Evolutionary conservation across 2,329 filamentous ascomycete genomes (phyloP).

Genomic region (Zasmidium citrigriseum): DNA sequence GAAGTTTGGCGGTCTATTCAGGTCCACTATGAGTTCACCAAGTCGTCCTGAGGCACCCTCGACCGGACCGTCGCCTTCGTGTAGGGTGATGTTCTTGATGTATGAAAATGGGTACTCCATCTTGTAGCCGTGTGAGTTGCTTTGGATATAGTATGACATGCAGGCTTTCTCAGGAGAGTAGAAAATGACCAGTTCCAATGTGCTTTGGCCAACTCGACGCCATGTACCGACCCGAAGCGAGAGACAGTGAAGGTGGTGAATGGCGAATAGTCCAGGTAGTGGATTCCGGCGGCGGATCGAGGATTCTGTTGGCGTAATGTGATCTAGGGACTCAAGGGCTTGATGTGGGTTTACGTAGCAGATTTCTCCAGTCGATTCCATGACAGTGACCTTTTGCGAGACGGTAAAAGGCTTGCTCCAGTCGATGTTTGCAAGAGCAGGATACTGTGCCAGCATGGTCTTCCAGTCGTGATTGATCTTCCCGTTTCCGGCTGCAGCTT

Average conservation of each 20-base stretch:
- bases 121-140: constrained; percentile 97
- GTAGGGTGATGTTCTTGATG: constrained; percentile 96
- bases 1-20: constrained; percentile 89
- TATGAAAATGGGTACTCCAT: constrained; percentile 96
- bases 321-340: no score
- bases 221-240: constrained; percentile 93
- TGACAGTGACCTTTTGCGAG: no score
- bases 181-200: constrained; percentile 98
- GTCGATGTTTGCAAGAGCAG: no score
- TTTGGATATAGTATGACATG: constrained; percentile 99
- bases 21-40: constrained; percentile 87
- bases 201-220: constrained; percentile 94
- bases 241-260: constrained; percentile 94
- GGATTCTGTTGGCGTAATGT: no score
- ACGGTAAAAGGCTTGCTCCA: no score
- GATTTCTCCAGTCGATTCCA: no score
- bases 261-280: constrained; percentile 90
- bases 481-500: no score
- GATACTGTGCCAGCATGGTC: no score
- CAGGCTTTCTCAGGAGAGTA: constrained; percentile 98
- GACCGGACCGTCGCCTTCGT: constrained; percentile 72
- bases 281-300: no score
- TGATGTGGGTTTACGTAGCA: no score
- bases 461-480: no score
- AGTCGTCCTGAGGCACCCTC: constrained; percentile 74